Base-by-base conservation (phyloP, 2,329 filamentous ascomycete genomes). In the Aureobasidium sp. region DNA sequence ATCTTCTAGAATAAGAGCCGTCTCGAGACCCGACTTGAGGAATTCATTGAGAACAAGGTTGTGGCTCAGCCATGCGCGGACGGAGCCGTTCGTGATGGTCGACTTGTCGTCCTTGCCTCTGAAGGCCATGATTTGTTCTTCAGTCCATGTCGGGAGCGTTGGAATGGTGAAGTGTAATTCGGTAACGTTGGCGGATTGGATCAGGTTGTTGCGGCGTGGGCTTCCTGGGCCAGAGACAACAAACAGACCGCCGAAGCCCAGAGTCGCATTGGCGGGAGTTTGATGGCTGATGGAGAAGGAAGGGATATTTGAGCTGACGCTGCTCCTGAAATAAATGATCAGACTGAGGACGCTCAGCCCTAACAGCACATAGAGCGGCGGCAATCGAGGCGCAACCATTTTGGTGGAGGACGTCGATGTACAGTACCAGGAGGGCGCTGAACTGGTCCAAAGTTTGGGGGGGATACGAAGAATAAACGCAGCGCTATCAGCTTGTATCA, bases 1-100 rank as follows among this genome's bases (percentile, higher is more conserved):
- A 66, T 78, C 76, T 69, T 78, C 76, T 32, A 78, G 69, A 30
- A 78, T 75, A 36, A 78, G 69, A 1, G 73, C 75, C 0, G 75
- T 76, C 63, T 76, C 74, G 16, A 73, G 69, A 44, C 71, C 72
- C 47, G 74, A 77, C n/a, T 73, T 69, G 29, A 78, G 69, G 66
- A 78, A 78, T 69, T 69, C 71, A 61, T 65, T 69, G 53, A 77
- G 63, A 5, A 71, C 71, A 59, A 73, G 69, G 50, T 75, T 66
- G 66, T 77, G 75, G 30, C 74, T 74, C 59, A 77, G 65, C 75
- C 75, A 77, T 13, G 75, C 75, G 63, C 74, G 59, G 1, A 72
- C 72, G 42, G 71, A 74, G 9, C 75, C 75, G 34, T 65, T 69
- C 27, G 65, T 70, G 27, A 76, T 71, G 3, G 54, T 67, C 25